A percentile compares a stretch with the other conserved stretches of the same genome.
phyloP scores from a whole-genome alignment of 768 basidiomycete species.

The Lactifluus rugatus region DNA sequence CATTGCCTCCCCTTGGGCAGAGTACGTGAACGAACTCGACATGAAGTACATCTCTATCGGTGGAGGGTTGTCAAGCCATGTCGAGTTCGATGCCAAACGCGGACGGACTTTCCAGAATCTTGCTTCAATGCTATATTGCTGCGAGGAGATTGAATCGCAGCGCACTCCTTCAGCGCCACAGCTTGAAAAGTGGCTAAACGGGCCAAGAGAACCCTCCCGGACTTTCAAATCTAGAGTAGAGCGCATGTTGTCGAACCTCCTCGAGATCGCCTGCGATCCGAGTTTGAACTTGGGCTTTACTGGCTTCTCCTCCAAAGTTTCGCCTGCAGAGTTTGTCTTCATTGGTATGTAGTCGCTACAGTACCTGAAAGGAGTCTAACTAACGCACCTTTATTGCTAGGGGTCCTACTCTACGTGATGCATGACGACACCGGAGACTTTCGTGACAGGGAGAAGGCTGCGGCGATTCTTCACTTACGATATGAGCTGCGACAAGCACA shows the following conservation, averaged over 20 bases:
- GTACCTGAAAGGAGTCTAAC: not conserved
- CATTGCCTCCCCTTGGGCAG: slow-evolving; percentile 58
- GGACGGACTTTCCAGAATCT: slow-evolving; percentile 73
- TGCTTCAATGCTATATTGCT: slow-evolving; percentile 60
- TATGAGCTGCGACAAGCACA: slow-evolving; percentile 43
- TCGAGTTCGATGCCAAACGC: slow-evolving; percentile 57
- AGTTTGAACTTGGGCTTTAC: slow-evolving; percentile 26
- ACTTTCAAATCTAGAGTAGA: slow-evolving; percentile 47
- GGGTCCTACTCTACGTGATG: slow-evolving; percentile 55
- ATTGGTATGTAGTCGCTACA: slow-evolving; percentile 42
- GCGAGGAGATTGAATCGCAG: slow-evolving; percentile 41
- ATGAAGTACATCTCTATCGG: slow-evolving; percentile 46
- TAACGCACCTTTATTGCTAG: slow-evolving; percentile 29
- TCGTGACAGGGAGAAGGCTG: slow-evolving; percentile 38
- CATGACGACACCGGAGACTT: slow-evolving; percentile 27
- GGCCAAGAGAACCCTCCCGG: slow-evolving; percentile 31
- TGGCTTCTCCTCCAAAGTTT: slow-evolving; percentile 47
- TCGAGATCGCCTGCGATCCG: slow-evolving; percentile 38
- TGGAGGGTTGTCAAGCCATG: slow-evolving; percentile 44
- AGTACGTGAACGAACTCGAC: slow-evolving; percentile 56
- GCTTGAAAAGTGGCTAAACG: slow-evolving; percentile 39
- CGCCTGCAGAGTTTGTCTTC: slow-evolving; percentile 73
- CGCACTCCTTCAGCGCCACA: slow-evolving; percentile 40
- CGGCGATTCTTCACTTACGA: slow-evolving; percentile 50
- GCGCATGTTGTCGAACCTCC: slow-evolving; percentile 43